Evolutionary conservation across 129 eudicot genomes (phyloP), one percentile per base, ranked within the genome.

Genomic region (Helianthus tuberosus): DNA sequence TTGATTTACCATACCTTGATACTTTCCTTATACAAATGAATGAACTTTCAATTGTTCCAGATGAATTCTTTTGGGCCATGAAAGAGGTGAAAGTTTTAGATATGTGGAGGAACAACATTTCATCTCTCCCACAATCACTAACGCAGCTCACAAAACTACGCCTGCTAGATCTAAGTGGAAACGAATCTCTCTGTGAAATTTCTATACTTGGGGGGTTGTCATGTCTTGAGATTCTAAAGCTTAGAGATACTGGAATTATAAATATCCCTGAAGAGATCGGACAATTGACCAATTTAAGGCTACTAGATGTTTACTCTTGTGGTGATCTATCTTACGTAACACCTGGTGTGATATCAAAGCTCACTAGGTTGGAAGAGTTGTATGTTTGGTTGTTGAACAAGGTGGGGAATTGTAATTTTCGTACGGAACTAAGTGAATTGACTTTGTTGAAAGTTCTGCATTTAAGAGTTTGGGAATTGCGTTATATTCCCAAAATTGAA

Each of bases 21-120:
- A 51, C 43, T 47, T 68, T 68, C 36, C 60, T 68, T n/a, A 5
- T 58, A 43, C 41, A 29, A 44, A 12, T 7, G 0, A 77, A 77
- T 77, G 0, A 5, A 3, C 10, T 66, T 0, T 23, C 60, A 1
- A 0, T 12, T n/a, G 38, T 57, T 50, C 7, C 69, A 1, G 75
- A 50, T 13, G 32, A 51, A 0, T 59, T 77, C 62, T 12, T 68
- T 60, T 15, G 1, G 15, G 53, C 17, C 43, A 77, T 77, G 53
- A 55, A 38, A 68, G 13, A 68, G 6, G 27, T 59, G n/a, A 77
- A 48, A 47, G 75, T 77, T 61, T 44, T 77, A 46, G 75, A 69
- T 48, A 48, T 69, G 75, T 5, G 11, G 0, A 0, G 0, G 2
- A 70, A 38, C 27, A 3, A 16, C 0, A 47, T 77, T 5, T 2